Base-by-base conservation (phyloP, 768 basidiomycete genomes). In the Leccinum variicolor region DNA sequence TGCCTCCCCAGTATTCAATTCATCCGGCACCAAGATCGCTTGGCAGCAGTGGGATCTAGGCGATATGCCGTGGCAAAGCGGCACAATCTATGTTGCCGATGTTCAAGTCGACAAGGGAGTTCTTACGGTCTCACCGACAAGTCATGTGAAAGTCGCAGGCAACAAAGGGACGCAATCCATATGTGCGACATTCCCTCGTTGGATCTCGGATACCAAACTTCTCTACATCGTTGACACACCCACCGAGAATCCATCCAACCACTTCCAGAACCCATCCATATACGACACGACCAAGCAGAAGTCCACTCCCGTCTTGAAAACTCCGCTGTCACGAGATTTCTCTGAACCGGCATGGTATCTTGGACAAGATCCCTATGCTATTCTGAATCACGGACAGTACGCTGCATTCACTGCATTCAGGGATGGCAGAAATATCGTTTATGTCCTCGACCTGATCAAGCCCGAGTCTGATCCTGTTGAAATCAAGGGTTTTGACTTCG, bases 41-140 rank as follows among this genome's bases (percentile, higher is more conserved):
- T 91, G 84, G 83, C 74, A 82, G 49, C 74, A 84, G 57, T 90
- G 87, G 88, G 73, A 66, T 55, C 83, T 84, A 36, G 84, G 84
- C 0, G 76, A 83, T 62, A 84, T 86, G 84, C 82, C 88, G 3
- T 90, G 85, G 85, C 79, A 85, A 62, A 84, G 82, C 13, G 72
- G 77, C 5, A 71, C 80, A 55, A 72, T 89, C 57, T 75, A 77
- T 63, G 65, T 84, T 48, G 86, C 79, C 0, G 70, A 79, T 11
- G 69, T 85, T 15, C 17, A 23, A 8, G 9, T 53, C 15, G 14
- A 39, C 0, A 8, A 13, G 0, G 55, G 34, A 4, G 29, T 1
- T 4, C 36, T 81, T 17, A 50, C 60, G 6, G 53, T 83, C 19
- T 74, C 78, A 53, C 34, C 64, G 39, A 17, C 11, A 31, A 33